Conservation (phyloP, 768 basidiomycete species). For the Macrocybe gigantea region DNA sequence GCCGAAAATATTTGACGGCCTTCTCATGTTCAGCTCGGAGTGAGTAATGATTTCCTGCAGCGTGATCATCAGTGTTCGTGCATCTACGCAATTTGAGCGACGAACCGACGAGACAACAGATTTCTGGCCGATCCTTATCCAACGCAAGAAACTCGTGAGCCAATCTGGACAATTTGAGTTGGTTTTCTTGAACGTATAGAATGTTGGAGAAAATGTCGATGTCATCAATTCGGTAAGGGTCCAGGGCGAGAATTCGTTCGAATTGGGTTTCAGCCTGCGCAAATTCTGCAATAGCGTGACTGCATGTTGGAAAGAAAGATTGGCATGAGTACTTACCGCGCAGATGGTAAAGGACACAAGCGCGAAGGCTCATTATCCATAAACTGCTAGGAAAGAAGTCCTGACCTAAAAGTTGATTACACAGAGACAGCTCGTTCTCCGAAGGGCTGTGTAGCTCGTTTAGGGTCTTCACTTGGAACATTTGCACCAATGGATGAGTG, state of each 20-base stretch:
- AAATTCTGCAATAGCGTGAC: slow-evolving; percentile 58
- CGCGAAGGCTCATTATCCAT: slow-evolving; percentile 83
- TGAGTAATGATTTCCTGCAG: slow-evolving; percentile 93
- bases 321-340: slow-evolving; percentile 56
- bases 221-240: slow-evolving; percentile 90
- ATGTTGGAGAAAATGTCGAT: slow-evolving; percentile 97
- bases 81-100: slow-evolving; percentile 7
- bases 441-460: slow-evolving; percentile 88
- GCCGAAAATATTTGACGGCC: slow-evolving; percentile 90
- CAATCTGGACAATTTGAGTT: slow-evolving; percentile 80
- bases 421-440: slow-evolving; percentile 76
- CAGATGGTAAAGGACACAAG: slow-evolving; percentile 83
- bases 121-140: slow-evolving; percentile 92
- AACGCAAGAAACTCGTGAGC: slow-evolving; percentile 88
- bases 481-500: slow-evolving; percentile 45
- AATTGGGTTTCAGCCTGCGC: slow-evolving; percentile 82
- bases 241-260: slow-evolving; percentile 69
- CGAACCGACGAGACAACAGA: slow-evolving; percentile 92
- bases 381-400: slow-evolving; percentile 78
- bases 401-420: slow-evolving; percentile 66
- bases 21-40: slow-evolving; percentile 91
- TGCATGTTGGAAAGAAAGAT: slow-evolving; percentile 2
- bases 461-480: slow-evolving; percentile 84
- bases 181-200: slow-evolving; percentile 90
- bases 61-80: slow-evolving; percentile 2